Evolutionary conservation across 352 stramenopile species (phyloP).

Genomic region (Phytophthora pseudosyringae): DNA sequence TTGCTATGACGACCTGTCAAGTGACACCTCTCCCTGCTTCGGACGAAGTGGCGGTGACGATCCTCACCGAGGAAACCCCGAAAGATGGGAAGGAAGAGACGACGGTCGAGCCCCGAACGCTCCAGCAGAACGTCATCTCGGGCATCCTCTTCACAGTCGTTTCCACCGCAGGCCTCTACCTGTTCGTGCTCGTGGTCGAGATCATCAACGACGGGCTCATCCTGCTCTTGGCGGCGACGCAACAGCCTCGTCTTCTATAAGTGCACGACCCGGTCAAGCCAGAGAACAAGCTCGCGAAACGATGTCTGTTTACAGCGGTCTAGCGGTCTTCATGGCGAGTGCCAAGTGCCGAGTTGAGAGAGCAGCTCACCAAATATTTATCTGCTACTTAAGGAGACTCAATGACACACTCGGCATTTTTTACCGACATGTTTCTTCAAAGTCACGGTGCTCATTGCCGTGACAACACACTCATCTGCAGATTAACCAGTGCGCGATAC

Average conservation of each 20-base stretch:
- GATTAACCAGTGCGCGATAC: no score
- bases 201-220: constrained; percentile 16
- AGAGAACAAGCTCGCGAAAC: neutral
- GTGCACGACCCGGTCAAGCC: neutral
- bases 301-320: constrained; percentile 1
- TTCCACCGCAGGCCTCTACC: neutral
- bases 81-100: constrained; percentile 1
- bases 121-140: neutral
- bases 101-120: neutral
- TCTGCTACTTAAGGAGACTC: no score
- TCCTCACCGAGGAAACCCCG: neutral
- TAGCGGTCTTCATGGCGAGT: neutral
- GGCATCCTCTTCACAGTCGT: neutral
- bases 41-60: constrained; percentile 14
- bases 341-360: neutral
- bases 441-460: no score
- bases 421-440: no score
- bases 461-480: no score
- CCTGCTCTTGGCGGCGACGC: constrained; percentile 2
- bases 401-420: neutral
- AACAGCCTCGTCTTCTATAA: neutral
- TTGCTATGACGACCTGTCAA: neutral
- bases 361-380: neutral
- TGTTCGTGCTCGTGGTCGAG: constrained; percentile 9
- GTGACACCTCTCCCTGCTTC: constrained; percentile 10